phyloP scores from a whole-genome alignment of 1,139 yeast species.

The Nakaseomyces glabratus region DNA sequence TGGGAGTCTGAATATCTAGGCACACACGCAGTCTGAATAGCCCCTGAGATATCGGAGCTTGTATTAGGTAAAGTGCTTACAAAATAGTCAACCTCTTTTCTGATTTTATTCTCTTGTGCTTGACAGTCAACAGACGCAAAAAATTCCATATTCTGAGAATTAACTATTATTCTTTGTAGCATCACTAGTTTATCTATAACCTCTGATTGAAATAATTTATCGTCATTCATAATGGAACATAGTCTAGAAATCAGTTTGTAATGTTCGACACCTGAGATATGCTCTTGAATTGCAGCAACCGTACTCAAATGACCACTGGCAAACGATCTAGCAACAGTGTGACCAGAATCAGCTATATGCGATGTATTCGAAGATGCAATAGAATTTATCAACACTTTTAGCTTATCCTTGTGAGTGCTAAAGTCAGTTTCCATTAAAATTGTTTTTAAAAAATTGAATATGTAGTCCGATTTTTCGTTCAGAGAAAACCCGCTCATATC shows the following conservation, averaged over 20 bases:
- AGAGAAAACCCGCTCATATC: conserved; percentile 64
- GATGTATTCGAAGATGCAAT: conserved; percentile 73
- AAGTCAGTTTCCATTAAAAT: conserved; percentile 64
- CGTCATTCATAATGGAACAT: conserved; percentile 47
- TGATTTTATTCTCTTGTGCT: conserved; percentile 17
- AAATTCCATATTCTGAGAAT: conserved; percentile 39
- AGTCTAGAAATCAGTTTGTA: conserved; percentile 60
- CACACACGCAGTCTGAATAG: too few species aligned
- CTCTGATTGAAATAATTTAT: conserved; percentile 42
- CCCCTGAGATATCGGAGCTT: too few species aligned
- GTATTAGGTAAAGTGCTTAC: conserved; percentile 19
- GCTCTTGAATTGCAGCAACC: conserved; percentile 53
- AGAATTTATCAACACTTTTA: conserved; percentile 63
- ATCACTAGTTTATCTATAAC: conserved; percentile 56
- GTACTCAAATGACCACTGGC: conserved; percentile 59
- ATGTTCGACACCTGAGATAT: conserved; percentile 65
- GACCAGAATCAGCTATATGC: conserved; percentile 79
- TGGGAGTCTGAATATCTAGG: conserved; percentile 17
- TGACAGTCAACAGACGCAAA: conserved; percentile 52
- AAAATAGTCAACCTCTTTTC: conserved; percentile 30
- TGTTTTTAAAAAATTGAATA: conserved; percentile 61
- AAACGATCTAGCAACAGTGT: conserved; percentile 64
- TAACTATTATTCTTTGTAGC: conserved; percentile 42
- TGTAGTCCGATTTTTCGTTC: conserved; percentile 49
- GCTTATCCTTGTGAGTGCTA: conserved; percentile 54